Conservation (phyloP, 2,329 filamentous ascomycete genomes). For the Arthrobotrys sphaeroides region DNA sequence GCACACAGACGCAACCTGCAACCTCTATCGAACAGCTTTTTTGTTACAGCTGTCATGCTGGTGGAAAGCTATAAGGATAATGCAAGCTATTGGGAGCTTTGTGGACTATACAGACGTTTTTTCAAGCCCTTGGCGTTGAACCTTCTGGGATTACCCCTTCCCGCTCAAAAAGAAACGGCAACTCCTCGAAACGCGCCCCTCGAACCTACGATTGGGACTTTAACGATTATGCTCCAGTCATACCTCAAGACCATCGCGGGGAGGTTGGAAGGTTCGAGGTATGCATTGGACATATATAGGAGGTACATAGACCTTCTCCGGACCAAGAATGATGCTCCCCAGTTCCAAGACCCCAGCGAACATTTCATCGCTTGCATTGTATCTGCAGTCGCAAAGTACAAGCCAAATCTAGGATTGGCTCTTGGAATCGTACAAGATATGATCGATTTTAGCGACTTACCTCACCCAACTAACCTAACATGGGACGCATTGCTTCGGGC, state of each 20-base stretch:
- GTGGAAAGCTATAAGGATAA: constrained; percentile 25
- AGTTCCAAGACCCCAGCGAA: constrained; percentile 30
- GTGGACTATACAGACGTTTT: constrained; percentile 27
- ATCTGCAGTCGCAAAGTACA: constrained; percentile 31
- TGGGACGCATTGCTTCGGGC: constrained; percentile 39
- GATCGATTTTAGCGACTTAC: constrained; percentile 39
- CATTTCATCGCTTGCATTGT: constrained; percentile 38
- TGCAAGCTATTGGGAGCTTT: constrained; percentile 34
- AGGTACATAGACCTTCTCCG: constrained; percentile 28
- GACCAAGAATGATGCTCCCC: neutral
- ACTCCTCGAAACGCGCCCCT: neutral
- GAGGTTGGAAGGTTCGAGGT: constrained; percentile 39
- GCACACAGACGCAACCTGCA: constrained; percentile 10
- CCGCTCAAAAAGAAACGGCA: neutral
- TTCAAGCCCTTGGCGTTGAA: constrained; percentile 21
- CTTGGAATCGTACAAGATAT: constrained; percentile 51
- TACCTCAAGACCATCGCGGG: constrained; percentile 45
- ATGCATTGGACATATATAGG: constrained; percentile 31
- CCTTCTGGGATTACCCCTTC: constrained; percentile 15
- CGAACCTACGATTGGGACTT: constrained; percentile 21
- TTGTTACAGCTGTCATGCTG: constrained; percentile 40
- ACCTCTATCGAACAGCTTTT: constrained; percentile 33
- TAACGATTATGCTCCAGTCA: constrained; percentile 43
- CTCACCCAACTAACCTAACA: constrained; percentile 31
- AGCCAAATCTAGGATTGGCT: constrained; percentile 33